Conservation (phyloP, 805 yeast genomes). For the Candida krabiensis region DNA sequence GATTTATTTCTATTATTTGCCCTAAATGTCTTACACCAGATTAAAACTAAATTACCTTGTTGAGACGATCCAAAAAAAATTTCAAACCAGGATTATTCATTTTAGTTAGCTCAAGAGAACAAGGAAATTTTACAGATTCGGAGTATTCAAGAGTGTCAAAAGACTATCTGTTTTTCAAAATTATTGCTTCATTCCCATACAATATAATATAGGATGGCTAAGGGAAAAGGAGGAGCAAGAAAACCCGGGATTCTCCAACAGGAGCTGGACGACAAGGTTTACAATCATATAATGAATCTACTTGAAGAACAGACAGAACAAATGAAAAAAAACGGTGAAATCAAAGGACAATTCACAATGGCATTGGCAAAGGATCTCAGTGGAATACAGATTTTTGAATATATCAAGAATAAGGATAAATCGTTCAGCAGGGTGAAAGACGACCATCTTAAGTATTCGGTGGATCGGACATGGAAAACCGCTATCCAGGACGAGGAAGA, state of each 20-base stretch:
- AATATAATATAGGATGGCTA: no score
- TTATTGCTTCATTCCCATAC: no score
- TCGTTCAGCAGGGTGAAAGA: conserved; percentile 70
- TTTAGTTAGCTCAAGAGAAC: no score
- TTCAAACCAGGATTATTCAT: no score
- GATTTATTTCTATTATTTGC: no score
- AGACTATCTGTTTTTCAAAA: no score
- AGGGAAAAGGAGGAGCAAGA: conserved; percentile 12
- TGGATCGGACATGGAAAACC: conserved; percentile 56
- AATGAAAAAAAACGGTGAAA: conserved; percentile 35
- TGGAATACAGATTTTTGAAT: conserved; percentile 51
- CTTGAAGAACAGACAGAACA: conserved; percentile 59
- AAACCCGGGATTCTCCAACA: conserved; percentile 29
- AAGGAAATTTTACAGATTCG: no score
- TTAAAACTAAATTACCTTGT: no score
- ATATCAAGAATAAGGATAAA: conserved; percentile 63
- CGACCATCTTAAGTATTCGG: conserved; percentile 57
- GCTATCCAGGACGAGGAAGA: conserved; percentile 61
- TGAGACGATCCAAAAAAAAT: no score
- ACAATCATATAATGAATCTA: conserved; percentile 52
- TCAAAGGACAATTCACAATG: conserved; percentile 38
- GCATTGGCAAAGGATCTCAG: conserved; percentile 64
- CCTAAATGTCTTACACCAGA: no score
- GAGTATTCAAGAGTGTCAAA: no score
- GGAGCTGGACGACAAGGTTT: conserved; percentile 55